Evolutionary conservation across 495 filamentous ascomycete genomes (phyloP).

Genomic region (Neurospora sp.): DNA sequence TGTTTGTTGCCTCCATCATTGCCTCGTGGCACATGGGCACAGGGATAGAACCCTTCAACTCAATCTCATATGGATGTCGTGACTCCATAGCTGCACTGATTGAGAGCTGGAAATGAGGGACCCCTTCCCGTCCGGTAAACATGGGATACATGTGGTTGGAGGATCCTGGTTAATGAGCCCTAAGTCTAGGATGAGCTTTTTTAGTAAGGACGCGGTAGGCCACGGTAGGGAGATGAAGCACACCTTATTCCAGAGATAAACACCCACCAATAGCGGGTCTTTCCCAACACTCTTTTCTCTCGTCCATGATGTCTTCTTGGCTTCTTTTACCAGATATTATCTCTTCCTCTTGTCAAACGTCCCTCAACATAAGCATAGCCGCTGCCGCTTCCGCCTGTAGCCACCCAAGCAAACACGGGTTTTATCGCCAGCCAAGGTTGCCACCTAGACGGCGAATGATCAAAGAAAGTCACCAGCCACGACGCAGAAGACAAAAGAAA

Average conservation of each 20-base stretch:
- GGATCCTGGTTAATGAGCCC: not conserved
- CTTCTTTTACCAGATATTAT: not conserved
- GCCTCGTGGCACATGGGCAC: not conserved
- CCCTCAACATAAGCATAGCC: not conserved
- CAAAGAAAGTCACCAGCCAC: not conserved
- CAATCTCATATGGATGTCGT: not conserved
- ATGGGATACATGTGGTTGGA: not conserved
- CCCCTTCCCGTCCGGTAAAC: not conserved
- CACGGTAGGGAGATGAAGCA: not conserved
- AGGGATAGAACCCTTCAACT: not conserved
- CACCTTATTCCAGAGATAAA: not conserved
- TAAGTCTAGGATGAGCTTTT: not conserved
- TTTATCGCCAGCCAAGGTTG: too few species aligned
- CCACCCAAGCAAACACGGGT: not conserved
- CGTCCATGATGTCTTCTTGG: not conserved
- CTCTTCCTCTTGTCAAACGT: not conserved
- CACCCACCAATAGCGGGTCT: not conserved
- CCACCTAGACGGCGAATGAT: too few species aligned
- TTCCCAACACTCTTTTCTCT: not conserved
- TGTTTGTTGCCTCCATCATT: not conserved
- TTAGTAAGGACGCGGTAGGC: not conserved
- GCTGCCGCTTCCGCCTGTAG: not conserved
- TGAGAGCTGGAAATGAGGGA: not conserved
- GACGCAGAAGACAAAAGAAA: not conserved
- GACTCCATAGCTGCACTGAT: not conserved